Percentiles rank a stretch among this genome's conserved stretches.
Conservation (phyloP, 768 basidiomycete species). For the Rubroboletus satanas region DNA sequence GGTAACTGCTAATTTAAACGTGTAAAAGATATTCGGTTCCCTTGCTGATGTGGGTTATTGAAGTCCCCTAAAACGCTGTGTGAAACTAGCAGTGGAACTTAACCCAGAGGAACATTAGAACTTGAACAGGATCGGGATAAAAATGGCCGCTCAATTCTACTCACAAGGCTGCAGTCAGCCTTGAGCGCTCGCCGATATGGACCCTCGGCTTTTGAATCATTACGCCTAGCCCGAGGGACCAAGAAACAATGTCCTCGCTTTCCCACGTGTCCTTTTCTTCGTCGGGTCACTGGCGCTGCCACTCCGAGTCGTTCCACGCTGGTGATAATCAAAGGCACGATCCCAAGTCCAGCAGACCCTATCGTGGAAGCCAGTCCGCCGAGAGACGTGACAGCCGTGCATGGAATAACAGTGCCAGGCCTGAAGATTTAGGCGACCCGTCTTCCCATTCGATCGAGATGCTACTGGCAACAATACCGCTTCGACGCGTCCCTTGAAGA, state of each 20-base stretch:
- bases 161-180: not conserved
- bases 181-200: not conserved
- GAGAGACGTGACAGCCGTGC: slow-evolving; percentile 8
- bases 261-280: slow-evolving; percentile 25
- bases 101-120: not conserved
- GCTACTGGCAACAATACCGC: slow-evolving; percentile 12
- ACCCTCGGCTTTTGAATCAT: not conserved
- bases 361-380: slow-evolving; percentile 17
- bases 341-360: slow-evolving; percentile 17
- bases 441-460: slow-evolving; percentile 7
- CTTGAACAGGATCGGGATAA: not conserved
- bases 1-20: not conserved
- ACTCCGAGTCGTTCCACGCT: slow-evolving; percentile 24
- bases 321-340: slow-evolving; percentile 22
- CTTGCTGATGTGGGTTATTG: not conserved
- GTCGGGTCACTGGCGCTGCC: slow-evolving; percentile 17
- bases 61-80: not conserved
- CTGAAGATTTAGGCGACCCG: slow-evolving; percentile 22
- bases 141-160: not conserved
- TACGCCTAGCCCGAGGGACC: slow-evolving; percentile 21
- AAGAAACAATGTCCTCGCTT: slow-evolving; percentile 25
- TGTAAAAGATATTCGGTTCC: not conserved
- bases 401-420: slow-evolving; percentile 16
- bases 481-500: slow-evolving; percentile 24
- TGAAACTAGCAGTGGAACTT: not conserved